Evolutionary conservation across 1,139 yeast genomes (phyloP).

Genomic region (Meyerozyma sp.): DNA sequence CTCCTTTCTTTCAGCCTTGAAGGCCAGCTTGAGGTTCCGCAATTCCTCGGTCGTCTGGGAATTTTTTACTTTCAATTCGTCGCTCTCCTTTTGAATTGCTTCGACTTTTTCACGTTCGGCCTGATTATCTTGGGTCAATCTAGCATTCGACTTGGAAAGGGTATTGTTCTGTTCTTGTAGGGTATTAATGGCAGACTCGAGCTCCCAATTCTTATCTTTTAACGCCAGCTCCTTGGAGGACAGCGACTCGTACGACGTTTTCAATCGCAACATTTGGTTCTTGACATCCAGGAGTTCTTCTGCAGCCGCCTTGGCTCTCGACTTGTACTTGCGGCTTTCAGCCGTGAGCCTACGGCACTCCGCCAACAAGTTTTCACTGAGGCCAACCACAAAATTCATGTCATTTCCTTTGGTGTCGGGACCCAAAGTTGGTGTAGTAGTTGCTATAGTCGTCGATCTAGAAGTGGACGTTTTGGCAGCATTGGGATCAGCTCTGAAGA

Average conservation of each 20-base stretch:
- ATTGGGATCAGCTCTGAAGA: slow-evolving; percentile 4
- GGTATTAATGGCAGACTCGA: slow-evolving; percentile 53
- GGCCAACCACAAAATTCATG: slow-evolving; percentile 74
- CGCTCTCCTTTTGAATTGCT: slow-evolving; percentile 9
- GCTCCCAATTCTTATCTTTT: slow-evolving; percentile 76
- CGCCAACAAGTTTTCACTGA: slow-evolving; percentile 70
- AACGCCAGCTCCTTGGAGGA: slow-evolving; percentile 39
- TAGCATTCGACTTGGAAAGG: slow-evolving; percentile 24
- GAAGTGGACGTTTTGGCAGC: slow-evolving; percentile 3
- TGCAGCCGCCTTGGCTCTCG: slow-evolving; percentile 34
- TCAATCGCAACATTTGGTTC: slow-evolving; percentile 31
- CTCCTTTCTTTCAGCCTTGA: slow-evolving; percentile 38
- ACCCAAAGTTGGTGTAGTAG: slow-evolving; percentile 30
- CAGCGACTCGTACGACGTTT: slow-evolving; percentile 27
- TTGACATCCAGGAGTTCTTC: slow-evolving; percentile 36
- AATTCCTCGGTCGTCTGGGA: slow-evolving; percentile 30
- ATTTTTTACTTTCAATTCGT: slow-evolving; percentile 15
- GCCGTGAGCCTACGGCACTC: slow-evolving; percentile 78
- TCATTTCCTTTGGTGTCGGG: slow-evolving; percentile 55
- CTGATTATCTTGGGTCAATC: slow-evolving; percentile 23
- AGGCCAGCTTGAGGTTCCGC: slow-evolving; percentile 25
- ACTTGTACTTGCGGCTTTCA: slow-evolving; percentile 53
- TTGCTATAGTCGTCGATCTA: slow-evolving; percentile 13
- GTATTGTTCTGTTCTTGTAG: slow-evolving; percentile 40
- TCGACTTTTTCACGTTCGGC: slow-evolving; percentile 30